Evolutionary conservation across 495 filamentous ascomycete species (phyloP), one percentile per base, ranked within the genome.

Genomic region (Tetracladium setigerum): DNA sequence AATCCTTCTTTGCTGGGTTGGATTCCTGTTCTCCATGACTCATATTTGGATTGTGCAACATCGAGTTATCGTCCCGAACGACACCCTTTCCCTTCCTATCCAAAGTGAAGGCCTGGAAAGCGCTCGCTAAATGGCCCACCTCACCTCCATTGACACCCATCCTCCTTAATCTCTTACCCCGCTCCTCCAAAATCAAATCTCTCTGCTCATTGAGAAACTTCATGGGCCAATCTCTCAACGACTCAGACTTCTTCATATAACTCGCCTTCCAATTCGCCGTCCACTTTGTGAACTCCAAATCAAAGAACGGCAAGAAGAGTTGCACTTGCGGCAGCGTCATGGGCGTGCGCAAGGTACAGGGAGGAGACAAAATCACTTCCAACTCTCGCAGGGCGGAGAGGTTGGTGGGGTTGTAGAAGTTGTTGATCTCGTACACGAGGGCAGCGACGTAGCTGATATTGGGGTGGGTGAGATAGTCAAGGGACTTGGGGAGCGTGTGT

Each of bases 161-260:
- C n/a, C n/a, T n/a, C n/a, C n/a, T n/a, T n/a, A n/a, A n/a, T n/a
- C n/a, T n/a, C n/a, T n/a, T n/a, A n/a, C n/a, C n/a, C n/a, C n/a
- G n/a, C n/a, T n/a, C n/a, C n/a, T n/a, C n/a, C n/a, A n/a, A n/a
- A n/a, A n/a, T n/a, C n/a, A n/a, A n/a, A n/a, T n/a, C n/a, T n/a
- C n/a, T n/a, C 2, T 70, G 42, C 49, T 61, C 68, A 60, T 54
- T 30, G 11, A 43, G 18, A 5, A 24, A 43, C 9, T 11, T 32
- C 6, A 43, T 43, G 30, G 41, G 41, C 8, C 15, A 43, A 43
- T 11, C 8, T 4, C 41, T 10, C 8, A 43, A 22, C 4, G 13
- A 5, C 14, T 12, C 41, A 13, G 41, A 15, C 9, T 24, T 12
- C 4, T 12, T 30, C 41, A 43, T 43, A 16, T 30, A 43, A n/a